These are phyloP conservation scores for Auricularia auricula-judae DNA, from an alignment of 768 basidiomycete species.

Conservation along the genomic window DNA sequence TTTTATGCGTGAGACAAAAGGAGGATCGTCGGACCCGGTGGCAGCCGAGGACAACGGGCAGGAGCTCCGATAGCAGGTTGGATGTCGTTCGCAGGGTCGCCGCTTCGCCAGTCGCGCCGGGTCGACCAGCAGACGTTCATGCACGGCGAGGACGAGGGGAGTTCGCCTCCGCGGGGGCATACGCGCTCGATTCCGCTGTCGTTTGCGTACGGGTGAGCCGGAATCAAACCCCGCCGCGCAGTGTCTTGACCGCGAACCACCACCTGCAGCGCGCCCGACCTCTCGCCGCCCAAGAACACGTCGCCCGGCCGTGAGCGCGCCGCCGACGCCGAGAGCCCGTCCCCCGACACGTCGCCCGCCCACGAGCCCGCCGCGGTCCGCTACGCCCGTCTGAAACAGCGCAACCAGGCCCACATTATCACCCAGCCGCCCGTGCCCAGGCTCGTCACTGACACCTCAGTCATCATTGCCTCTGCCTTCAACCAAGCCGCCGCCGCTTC, in stretches of 20 bases:
- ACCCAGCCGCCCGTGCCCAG: constrained; percentile 45
- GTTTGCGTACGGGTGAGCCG: constrained; percentile 59
- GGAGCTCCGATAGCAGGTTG: constrained; percentile 12
- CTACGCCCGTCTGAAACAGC: constrained; percentile 36
- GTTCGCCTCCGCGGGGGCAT: constrained; percentile 23
- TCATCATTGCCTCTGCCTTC: constrained; percentile 78
- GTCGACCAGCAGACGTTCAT: constrained; percentile 73
- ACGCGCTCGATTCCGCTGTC: constrained; percentile 39
- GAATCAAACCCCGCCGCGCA: constrained; percentile 32
- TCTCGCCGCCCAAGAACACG: constrained; percentile 11
- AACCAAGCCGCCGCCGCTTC: constrained; percentile 35
- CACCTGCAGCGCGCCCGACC: constrained; percentile 4
- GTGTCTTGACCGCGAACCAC: constrained; percentile 26
- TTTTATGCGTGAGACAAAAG: too few relatives aligned
- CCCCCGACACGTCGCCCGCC: background rate
- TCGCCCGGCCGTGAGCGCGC: constrained; percentile 27
- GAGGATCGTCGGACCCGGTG: too few relatives aligned
- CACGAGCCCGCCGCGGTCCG: constrained; percentile 30
- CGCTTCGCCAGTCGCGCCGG: constrained; percentile 76
- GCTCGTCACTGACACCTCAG: constrained; percentile 69
- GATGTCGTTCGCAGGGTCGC: constrained; percentile 84
- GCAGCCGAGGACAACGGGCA: too few relatives aligned
- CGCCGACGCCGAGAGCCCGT: constrained; percentile 23
- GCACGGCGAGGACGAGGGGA: constrained; percentile 36
- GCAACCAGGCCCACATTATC: constrained; percentile 22